These are phyloP conservation scores for Cavenderia fasciculata DNA, from an alignment of 78 protist genomes.

Conservation along the genomic window DNA sequence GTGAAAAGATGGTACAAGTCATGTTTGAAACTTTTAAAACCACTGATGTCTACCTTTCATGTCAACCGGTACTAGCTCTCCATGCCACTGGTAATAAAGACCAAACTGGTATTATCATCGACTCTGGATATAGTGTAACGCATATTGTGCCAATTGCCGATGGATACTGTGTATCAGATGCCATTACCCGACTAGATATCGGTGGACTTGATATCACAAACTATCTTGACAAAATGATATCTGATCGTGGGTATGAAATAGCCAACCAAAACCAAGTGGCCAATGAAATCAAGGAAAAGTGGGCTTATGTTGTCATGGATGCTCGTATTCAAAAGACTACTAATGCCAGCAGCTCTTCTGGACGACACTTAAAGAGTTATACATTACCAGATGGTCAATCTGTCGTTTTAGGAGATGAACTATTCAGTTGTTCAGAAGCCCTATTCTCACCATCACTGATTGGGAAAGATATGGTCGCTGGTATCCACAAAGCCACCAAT, in stretches of 20 bases:
- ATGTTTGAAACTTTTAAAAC: constrained; percentile 85
- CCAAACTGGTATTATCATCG: constrained; percentile 92
- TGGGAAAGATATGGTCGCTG: constrained; percentile 89
- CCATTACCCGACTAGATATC: constrained; percentile 50
- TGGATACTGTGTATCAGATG: constrained; percentile 82
- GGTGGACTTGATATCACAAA: constrained; percentile 91
- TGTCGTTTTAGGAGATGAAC: constrained; percentile 81
- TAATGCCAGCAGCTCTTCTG: neutral
- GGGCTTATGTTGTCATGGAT: constrained; percentile 34
- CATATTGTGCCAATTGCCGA: constrained; percentile 92
- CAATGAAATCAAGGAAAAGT: constrained; percentile 89
- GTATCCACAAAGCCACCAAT: constrained; percentile 4
- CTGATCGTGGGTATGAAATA: constrained; percentile 81
- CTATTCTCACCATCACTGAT: constrained; percentile 91
- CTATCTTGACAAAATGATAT: constrained; percentile 83
- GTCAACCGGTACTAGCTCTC: constrained; percentile 81
- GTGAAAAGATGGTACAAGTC: constrained; percentile 75
- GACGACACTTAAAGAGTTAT: constrained; percentile 28
- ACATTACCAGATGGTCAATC: constrained; percentile 82
- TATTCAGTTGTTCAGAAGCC: constrained; percentile 88
- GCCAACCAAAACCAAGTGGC: constrained; percentile 6
- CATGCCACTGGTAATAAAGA: constrained; percentile 86
- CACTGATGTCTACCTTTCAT: constrained; percentile 39
- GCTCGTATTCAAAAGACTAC: constrained; percentile 68
- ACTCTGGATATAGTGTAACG: constrained; percentile 90